Conservation (phyloP, 495 filamentous ascomycete genomes). For the Aspergillus asperescens region DNA sequence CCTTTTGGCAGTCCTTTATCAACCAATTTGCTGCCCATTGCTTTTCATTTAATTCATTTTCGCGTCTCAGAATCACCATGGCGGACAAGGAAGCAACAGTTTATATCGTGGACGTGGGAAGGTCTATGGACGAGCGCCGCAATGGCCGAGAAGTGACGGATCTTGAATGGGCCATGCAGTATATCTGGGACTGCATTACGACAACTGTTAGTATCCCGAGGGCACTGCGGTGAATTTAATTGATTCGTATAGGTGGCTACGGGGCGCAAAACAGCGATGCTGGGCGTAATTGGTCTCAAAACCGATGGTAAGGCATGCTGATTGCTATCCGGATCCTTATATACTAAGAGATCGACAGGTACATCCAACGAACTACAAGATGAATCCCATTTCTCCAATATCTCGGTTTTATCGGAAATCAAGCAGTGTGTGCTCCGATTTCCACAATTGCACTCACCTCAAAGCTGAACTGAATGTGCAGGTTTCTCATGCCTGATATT, state of each 20-base stretch:
- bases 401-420: slow-evolving; percentile 67
- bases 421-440: slow-evolving; percentile 48
- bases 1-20: slow-evolving; percentile 15
- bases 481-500: slow-evolving; percentile 67
- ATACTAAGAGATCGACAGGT: slow-evolving; percentile 33
- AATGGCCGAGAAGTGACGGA: slow-evolving; percentile 74
- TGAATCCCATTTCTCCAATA: slow-evolving; percentile 66
- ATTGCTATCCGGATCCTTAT: background rate
- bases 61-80: slow-evolving; percentile 48
- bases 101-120: slow-evolving; percentile 83
- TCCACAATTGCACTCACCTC: background rate
- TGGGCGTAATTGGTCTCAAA: slow-evolving; percentile 78
- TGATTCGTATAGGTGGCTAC: slow-evolving; percentile 58
- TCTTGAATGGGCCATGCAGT: slow-evolving; percentile 84
- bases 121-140: slow-evolving; percentile 71
- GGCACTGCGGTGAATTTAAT: background rate
- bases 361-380: slow-evolving; percentile 62
- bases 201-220: slow-evolving; percentile 52
- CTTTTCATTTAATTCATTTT: background rate
- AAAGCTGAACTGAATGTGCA: slow-evolving; percentile 11
- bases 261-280: slow-evolving; percentile 70
- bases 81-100: slow-evolving; percentile 91
- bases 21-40: background rate
- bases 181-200: slow-evolving; percentile 95
- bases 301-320: slow-evolving; percentile 54